These are phyloP conservation scores for Cystofilobasidium macerans DNA, from an alignment of 768 basidiomycete genomes.

Conservation along the genomic window DNA sequence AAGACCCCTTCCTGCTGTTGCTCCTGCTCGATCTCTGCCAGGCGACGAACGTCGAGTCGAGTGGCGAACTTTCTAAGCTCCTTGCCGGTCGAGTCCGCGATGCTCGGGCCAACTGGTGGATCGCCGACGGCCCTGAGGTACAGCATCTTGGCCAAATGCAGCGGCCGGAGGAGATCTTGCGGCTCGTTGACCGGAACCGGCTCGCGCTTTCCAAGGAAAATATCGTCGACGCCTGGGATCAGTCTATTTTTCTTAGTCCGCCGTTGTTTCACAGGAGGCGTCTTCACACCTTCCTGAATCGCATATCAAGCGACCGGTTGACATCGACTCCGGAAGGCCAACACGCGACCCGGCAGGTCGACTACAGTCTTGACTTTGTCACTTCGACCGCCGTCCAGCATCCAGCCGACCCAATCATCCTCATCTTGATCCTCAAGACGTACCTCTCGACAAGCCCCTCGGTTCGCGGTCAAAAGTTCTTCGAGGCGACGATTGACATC, in stretches of 20 bases:
- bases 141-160: background rate
- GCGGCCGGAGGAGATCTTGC: background rate
- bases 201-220: background rate
- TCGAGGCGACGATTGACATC: background rate
- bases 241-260: background rate
- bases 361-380: background rate
- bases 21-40: background rate
- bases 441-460: background rate
- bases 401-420: background rate
- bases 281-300: background rate
- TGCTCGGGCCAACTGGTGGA: background rate
- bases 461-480: background rate
- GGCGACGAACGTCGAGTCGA: background rate
- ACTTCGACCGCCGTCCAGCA: background rate
- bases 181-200: background rate
- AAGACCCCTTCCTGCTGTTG: background rate
- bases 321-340: background rate
- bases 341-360: background rate
- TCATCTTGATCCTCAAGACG: background rate
- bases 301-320: background rate
- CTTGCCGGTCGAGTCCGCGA: background rate
- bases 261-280: background rate
- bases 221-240: slow-evolving; percentile 2
- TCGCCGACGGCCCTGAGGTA: background rate
- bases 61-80: background rate